These are phyloP conservation scores for Fraxinus latifolia DNA, from an alignment of 305 asterid genomes.

Conservation along the genomic window DNA sequence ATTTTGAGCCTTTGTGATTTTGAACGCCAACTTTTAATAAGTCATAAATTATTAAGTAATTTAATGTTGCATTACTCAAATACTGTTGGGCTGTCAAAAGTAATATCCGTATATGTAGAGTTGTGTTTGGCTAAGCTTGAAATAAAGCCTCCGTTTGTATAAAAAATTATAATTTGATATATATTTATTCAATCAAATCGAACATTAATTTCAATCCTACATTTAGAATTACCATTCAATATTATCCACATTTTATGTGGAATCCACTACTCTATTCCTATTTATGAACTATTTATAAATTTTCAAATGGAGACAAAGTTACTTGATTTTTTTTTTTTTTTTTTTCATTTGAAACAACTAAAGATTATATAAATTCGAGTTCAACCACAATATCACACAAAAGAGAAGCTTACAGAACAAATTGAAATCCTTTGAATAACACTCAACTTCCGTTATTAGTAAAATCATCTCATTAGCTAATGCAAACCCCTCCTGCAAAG, in stretches of 20 bases:
- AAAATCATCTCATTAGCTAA: neutral
- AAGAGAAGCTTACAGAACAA: neutral
- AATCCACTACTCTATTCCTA: neutral
- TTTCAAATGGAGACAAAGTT: no score
- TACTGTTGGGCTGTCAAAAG: neutral
- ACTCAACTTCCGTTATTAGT: neutral
- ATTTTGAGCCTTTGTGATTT: no score
- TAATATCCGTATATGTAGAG: neutral
- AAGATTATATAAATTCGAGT: no score
- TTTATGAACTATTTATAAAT: no score
- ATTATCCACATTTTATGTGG: neutral
- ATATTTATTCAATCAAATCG: neutral
- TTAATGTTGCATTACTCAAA: no score
- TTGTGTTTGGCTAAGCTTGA: neutral
- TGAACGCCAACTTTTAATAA: no score
- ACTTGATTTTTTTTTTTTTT: no score
- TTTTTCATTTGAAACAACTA: no score
- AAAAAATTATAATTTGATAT: no score
- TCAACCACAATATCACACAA: neutral
- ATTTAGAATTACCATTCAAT: neutral
- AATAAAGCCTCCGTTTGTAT: no score
- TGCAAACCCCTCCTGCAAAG: neutral
- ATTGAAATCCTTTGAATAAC: neutral
- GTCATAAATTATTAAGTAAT: no score
- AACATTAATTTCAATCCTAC: no score